Conservation (phyloP, 306 rosid species). For the Castanea crenata region DNA sequence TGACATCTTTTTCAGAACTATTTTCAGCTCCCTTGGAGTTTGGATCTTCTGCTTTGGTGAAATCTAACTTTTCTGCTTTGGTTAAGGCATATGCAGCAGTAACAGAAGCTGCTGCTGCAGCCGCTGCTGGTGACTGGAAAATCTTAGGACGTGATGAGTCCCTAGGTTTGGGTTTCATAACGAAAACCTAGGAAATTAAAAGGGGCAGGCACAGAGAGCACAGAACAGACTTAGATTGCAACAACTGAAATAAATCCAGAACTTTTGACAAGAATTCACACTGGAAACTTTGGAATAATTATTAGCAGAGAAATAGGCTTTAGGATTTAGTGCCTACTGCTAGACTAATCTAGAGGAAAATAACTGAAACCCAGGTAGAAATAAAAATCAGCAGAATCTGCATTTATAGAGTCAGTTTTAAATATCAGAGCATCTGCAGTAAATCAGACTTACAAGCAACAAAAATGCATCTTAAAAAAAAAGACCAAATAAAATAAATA, state of each 20-base stretch:
- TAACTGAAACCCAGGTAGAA: background rate
- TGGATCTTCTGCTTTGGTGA: slow-evolving; percentile 35
- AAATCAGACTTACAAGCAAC: background rate
- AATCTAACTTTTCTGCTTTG: slow-evolving; percentile 71
- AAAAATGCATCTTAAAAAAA: too few species aligned
- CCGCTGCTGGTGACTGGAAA: slow-evolving; percentile 94
- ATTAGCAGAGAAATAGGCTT: background rate
- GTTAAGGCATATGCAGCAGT: slow-evolving; percentile 91
- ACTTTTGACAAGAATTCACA: background rate
- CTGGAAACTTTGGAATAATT: background rate
- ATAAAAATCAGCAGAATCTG: background rate
- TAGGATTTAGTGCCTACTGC: background rate
- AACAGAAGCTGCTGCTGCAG: slow-evolving; percentile 98
- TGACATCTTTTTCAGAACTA: slow-evolving; percentile 32
- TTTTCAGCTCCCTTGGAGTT: slow-evolving; percentile 41
- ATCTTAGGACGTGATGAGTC: slow-evolving; percentile 69
- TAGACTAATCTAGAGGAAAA: background rate
- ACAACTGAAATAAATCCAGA: background rate
- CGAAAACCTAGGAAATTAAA: slow-evolving; percentile 56
- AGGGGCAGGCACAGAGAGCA: slow-evolving; percentile 23
- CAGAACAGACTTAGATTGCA: background rate
- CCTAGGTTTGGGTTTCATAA: slow-evolving; percentile 77
- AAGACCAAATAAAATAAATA: too few species aligned
- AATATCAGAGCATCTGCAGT: background rate
- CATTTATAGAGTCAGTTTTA: background rate